Base-by-base conservation (phyloP, 1,284 basidiomycete species). In the Melanopsichium pennsylvanicum region DNA sequence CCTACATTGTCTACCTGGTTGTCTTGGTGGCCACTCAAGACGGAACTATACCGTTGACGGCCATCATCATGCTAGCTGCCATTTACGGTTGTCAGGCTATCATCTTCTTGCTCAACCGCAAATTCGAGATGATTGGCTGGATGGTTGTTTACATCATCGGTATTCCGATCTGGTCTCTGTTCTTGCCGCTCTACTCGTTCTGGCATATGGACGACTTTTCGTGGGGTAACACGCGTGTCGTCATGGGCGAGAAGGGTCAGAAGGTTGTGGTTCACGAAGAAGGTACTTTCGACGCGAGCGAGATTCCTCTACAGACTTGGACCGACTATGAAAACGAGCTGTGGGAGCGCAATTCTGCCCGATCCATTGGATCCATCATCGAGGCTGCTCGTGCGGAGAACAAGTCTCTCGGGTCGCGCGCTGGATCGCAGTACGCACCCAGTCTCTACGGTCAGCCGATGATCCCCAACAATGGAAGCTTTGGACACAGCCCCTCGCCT, bases 131-230 rank as follows among this genome's bases (percentile, higher is more conserved):
- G 69, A 75, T 78, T 34, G 73, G 75, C 11, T 78, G 78, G 72
- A 76, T 79, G 74, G 10, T 78, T 6, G 58, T 77, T 19, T 76
- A 75, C 58, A 60, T 70, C 79, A 81, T 93, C 18, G 93, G 92
- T 45, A 92, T 95, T 68, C 92, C 92, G 4, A 87, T 87, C 42
- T 94, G 93, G 85, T 93, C 93, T 18, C 89, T 98, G 84, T 86
- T 93, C 83, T 86, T 97, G 33, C 95, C 94, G 1, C 83, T 97
- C 18, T 97, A 97, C 82, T 95, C 95, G 1, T 97, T 97, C 88
- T 98, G 94, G 95, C 88, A 86, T 72, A 97, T 97, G 94, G 95
- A 97, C 83, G 93, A 96, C 83, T 97, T 97, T 87, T 94, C 92
- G 4, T 82, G 81, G 96, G 96, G 96, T 87, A 86, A 87, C 40